Percentiles rank a stretch among this genome's conserved stretches.
These are phyloP conservation scores for Ophiostoma tasmaniense DNA, from an alignment of 2,329 filamentous ascomycete species.

Conservation along the genomic window DNA sequence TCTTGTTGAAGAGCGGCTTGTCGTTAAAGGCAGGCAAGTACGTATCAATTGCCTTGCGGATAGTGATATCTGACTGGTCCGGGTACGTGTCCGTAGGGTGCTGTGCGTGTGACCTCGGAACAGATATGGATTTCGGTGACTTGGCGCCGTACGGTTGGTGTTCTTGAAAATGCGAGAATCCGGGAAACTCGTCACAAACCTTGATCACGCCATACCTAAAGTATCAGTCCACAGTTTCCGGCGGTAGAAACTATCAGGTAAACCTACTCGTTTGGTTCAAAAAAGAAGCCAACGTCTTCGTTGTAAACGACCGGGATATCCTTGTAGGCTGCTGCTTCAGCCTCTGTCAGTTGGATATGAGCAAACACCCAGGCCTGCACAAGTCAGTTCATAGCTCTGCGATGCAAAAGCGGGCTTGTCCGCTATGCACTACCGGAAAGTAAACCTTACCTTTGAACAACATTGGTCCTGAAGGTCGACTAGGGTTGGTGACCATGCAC, in stretches of 20 bases:
- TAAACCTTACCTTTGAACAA: not conserved
- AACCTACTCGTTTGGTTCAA: constrained; percentile 5
- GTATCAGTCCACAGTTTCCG: not conserved
- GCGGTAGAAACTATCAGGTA: not conserved
- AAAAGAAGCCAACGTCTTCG: constrained; percentile 5
- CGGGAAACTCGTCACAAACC: constrained; percentile 6
- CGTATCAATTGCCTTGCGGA: not conserved
- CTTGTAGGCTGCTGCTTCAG: not conserved
- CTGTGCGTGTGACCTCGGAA: constrained; percentile 1
- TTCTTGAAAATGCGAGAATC: not conserved
- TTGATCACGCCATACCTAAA: constrained; percentile 5
- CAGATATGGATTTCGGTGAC: not conserved
- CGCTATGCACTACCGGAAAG: not conserved
- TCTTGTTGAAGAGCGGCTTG: constrained; percentile 6
- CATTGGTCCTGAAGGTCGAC: constrained; percentile 4
- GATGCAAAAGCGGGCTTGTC: no score
- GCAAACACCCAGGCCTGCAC: constrained; percentile 2
- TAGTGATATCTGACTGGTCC: constrained; percentile 3
- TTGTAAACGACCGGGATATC: constrained; percentile 4
- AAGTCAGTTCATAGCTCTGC: not conserved
- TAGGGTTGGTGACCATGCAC: not conserved
- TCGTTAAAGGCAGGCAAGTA: not conserved
- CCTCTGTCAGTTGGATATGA: not conserved
- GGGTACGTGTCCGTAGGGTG: constrained; percentile 7
- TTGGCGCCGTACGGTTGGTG: not conserved